phyloP scores from a whole-genome alignment of 129 eudicot species.

The Chrysanthemum lavandulifolium region DNA sequence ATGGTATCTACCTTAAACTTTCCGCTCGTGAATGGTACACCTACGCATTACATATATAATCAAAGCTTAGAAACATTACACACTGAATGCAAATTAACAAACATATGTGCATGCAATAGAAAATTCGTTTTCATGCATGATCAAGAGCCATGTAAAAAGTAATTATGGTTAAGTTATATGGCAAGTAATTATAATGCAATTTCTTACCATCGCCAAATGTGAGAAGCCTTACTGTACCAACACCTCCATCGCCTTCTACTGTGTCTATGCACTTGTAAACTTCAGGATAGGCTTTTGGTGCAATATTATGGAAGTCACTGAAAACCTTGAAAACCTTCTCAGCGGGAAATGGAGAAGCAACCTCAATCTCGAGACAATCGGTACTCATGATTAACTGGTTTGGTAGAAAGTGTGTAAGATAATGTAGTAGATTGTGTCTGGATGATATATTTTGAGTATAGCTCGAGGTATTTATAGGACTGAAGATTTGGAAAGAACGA shows the following conservation, averaged over 20 bases:
- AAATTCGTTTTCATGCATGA: background rate
- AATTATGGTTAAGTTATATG: background rate
- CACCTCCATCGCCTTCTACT: conserved; percentile 21
- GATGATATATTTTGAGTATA: no score
- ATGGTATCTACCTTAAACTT: conserved; percentile 12
- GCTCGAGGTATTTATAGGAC: no score
- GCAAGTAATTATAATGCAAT: background rate
- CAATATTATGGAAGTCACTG: conserved; percentile 20
- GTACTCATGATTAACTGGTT: conserved; percentile 10
- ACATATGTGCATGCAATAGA: background rate
- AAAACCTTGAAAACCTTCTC: conserved; percentile 18
- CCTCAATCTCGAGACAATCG: conserved; percentile 5
- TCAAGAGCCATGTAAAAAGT: background rate
- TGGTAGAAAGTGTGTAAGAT: background rate
- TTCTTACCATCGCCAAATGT: conserved; percentile 22
- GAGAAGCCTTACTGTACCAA: conserved; percentile 20
- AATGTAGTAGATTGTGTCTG: no score
- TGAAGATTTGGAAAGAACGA: no score
- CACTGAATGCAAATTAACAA: background rate
- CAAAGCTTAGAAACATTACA: no score
- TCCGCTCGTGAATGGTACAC: conserved; percentile 16
- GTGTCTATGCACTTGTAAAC: conserved; percentile 20
- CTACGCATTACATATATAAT: background rate
- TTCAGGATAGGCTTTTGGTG: conserved; percentile 19
- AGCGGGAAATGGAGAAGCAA: conserved; percentile 19